Evolutionary conservation across 805 yeast species (phyloP).

Genomic region (Candida loeiensis): DNA sequence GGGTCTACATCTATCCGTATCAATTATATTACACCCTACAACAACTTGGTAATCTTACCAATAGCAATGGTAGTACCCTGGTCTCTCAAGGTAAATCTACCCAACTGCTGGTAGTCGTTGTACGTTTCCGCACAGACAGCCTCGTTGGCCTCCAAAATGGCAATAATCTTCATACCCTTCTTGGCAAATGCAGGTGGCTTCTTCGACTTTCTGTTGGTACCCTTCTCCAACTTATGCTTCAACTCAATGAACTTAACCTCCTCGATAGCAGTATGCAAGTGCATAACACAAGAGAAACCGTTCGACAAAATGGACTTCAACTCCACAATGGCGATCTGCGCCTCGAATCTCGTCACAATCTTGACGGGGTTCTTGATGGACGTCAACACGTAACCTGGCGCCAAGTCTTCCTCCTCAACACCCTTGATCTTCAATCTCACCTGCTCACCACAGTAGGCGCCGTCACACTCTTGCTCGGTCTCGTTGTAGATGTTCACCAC

Average conservation of each 20-base stretch:
- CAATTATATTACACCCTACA: conserved; percentile 34
- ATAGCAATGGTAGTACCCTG: conserved; percentile 98
- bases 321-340: conserved; percentile 95
- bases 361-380: conserved; percentile 85
- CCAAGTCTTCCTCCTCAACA: conserved; percentile 94
- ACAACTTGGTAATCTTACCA: conserved; percentile 91
- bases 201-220: conserved; percentile 93
- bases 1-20: neutral
- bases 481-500: conserved; percentile 87
- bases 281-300: conserved; percentile 98
- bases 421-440: conserved; percentile 91
- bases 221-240: conserved; percentile 91
- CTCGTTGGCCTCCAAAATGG: conserved; percentile 76
- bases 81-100: conserved; percentile 97
- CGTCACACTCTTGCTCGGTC: conserved; percentile 88
- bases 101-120: conserved; percentile 90
- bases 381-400: conserved; percentile 87
- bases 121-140: conserved; percentile 94
- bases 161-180: conserved; percentile 98
- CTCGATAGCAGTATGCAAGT: conserved; percentile 96
- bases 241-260: conserved; percentile 81
- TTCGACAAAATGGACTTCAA: conserved; percentile 89
- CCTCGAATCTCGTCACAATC: conserved; percentile 87
- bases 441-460: conserved; percentile 95
- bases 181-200: conserved; percentile 98